A percentile compares a stretch with the other conserved stretches of the same genome.
These are phyloP conservation scores for Rehmannia glutinosa DNA, from an alignment of 257 asterid genomes.

Conservation along the genomic window DNA sequence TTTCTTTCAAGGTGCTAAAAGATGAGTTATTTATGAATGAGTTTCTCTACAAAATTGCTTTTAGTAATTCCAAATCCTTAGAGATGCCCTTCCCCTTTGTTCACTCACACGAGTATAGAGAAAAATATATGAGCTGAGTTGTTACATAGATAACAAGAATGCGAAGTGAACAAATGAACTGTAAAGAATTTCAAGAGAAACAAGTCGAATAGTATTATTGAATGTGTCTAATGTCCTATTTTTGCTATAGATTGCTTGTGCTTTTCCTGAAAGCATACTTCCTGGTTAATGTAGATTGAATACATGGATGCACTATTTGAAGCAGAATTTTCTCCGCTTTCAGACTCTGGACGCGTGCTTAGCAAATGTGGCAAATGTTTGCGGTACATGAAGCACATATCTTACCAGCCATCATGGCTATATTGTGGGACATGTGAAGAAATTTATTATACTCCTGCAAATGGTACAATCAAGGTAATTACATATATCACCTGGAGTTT, in stretches of 20 bases:
- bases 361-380: slow-evolving; percentile 95
- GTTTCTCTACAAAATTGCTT: neutral
- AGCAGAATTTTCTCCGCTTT: slow-evolving; percentile 91
- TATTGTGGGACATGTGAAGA: slow-evolving; percentile 91
- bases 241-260: neutral
- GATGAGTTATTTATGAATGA: neutral
- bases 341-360: slow-evolving; percentile 77
- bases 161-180: neutral
- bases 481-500: neutral
- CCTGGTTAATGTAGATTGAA: slow-evolving; percentile 56
- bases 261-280: slow-evolving; percentile 12
- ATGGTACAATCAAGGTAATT: slow-evolving; percentile 77
- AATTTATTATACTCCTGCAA: slow-evolving; percentile 86
- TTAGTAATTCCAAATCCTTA: neutral
- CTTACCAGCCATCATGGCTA: slow-evolving; percentile 80
- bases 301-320: slow-evolving; percentile 93
- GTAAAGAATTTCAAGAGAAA: neutral
- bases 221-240: neutral
- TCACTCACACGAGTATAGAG: too few relatives aligned
- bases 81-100: neutral
- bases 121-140: neutral
- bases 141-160: too few relatives aligned
- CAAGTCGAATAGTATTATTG: neutral
- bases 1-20: neutral
- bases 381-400: slow-evolving; percentile 85